phyloP scores from a whole-genome alignment of 169 alveolate genomes.

The Cryptosporidium ryanae region DNA sequence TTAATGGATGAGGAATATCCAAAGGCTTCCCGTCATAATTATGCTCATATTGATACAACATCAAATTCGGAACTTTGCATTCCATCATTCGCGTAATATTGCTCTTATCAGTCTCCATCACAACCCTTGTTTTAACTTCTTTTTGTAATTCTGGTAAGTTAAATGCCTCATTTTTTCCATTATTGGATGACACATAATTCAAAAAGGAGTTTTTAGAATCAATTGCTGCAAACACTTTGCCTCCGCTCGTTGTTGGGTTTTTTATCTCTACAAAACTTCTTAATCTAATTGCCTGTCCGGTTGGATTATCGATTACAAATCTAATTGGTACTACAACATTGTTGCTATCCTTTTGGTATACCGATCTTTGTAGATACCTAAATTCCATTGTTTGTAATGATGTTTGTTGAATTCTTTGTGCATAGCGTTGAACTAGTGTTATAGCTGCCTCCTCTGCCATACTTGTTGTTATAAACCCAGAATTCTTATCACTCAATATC shows the following conservation, averaged over 20 bases:
- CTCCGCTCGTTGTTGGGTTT: constrained; percentile 78
- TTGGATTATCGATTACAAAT: constrained; percentile 76
- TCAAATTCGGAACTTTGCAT: constrained; percentile 10
- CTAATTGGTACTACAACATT: constrained; percentile 76
- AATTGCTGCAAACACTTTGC: constrained; percentile 75
- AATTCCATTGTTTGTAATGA: constrained; percentile 72
- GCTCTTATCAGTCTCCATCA: not conserved
- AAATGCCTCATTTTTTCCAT: constrained; percentile 1
- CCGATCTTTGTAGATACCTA: constrained; percentile 75
- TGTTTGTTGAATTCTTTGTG: constrained; percentile 75
- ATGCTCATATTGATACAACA: constrained; percentile 53
- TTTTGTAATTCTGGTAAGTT: constrained; percentile 17
- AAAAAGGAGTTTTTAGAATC: constrained; percentile 50
- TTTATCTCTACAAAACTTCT: constrained; percentile 75
- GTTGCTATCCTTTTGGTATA: constrained; percentile 65
- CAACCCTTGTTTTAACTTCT: constrained; percentile 2
- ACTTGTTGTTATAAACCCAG: constrained; percentile 53
- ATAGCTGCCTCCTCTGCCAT: constrained; percentile 78
- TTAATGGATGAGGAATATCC: constrained; percentile 76
- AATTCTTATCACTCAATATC: constrained; percentile 34
- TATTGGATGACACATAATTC: constrained; percentile 19
- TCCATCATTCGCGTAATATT: not conserved
- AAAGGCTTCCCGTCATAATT: constrained; percentile 78
- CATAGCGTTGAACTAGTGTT: constrained; percentile 69
- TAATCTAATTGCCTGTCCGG: constrained; percentile 77